Conservation (phyloP, 148 eudicot species). For the Mesembryanthemum crystallinum region DNA sequence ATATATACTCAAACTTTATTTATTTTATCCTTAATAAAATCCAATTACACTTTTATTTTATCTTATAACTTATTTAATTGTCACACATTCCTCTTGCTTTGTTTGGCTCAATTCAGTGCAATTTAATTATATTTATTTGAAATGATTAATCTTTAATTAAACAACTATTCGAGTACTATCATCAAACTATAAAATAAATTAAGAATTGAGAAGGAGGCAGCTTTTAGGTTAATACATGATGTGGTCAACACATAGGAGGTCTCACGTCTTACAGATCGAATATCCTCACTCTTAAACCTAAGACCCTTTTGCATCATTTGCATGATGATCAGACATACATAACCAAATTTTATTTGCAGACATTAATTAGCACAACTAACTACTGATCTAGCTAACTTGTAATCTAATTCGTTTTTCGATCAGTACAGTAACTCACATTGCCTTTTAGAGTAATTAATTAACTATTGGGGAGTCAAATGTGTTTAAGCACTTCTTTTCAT, state of each 20-base stretch:
- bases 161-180: too few relatives aligned
- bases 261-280: not conserved
- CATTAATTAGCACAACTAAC: conserved; percentile 18
- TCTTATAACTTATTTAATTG: too few relatives aligned
- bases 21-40: too few relatives aligned
- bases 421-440: too few relatives aligned
- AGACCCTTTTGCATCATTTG: not conserved
- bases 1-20: too few relatives aligned
- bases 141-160: too few relatives aligned
- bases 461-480: conserved; percentile 14
- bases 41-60: too few relatives aligned
- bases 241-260: not conserved
- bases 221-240: not conserved
- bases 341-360: conserved; percentile 4
- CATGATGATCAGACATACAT: conserved; percentile 15
- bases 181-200: too few relatives aligned
- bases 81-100: too few relatives aligned
- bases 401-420: not conserved
- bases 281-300: not conserved
- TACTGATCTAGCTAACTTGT: not conserved
- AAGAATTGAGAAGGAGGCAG: not conserved
- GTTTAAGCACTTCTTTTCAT: conserved; percentile 28
- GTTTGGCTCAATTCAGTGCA: too few relatives aligned
- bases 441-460: not conserved
- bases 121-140: too few relatives aligned